Percentiles rank a stretch among this genome's conserved stretches.
phyloP scores from a whole-genome alignment of 192 early-diverging fungal species.

The Entrophospora sp. region DNA sequence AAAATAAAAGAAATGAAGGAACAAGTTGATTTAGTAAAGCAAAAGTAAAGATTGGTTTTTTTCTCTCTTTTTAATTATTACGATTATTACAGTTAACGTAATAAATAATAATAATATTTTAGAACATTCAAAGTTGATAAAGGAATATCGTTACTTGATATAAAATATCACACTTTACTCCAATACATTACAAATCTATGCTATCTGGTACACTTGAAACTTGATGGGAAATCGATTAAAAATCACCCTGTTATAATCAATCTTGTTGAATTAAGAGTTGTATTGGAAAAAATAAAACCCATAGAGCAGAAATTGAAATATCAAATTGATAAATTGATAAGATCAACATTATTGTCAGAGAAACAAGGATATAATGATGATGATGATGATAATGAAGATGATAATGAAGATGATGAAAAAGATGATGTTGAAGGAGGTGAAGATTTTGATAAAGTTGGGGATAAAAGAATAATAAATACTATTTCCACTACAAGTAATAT shows the following conservation, averaged over 20 bases:
- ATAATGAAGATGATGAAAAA: conserved; percentile 14
- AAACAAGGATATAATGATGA: no score
- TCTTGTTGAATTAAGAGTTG: conserved; percentile 70
- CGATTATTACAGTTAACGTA: not conserved
- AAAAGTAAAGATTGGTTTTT: not conserved
- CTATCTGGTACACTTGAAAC: conserved; percentile 68
- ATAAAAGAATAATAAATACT: no score
- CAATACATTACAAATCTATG: conserved; percentile 78
- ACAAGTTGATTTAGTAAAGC: not conserved
- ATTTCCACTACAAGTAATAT: no score
- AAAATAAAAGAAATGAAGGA: conserved; percentile 15
- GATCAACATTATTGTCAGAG: no score
- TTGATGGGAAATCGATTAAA: conserved; percentile 58
- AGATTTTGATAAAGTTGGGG: not conserved
- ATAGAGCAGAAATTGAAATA: conserved; percentile 91
- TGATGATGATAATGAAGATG: conserved; percentile 34
- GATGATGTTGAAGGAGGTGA: conserved; percentile 21
- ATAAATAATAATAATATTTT: not conserved
- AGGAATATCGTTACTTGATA: conserved; percentile 83
- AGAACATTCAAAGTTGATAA: conserved; percentile 39
- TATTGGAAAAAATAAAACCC: conserved; percentile 91
- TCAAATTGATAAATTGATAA: conserved; percentile 92
- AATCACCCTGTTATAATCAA: conserved; percentile 52
- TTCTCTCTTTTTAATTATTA: not conserved
- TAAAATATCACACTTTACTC: conserved; percentile 80